Evolutionary conservation across 768 basidiomycete species (phyloP).

Genomic region (Boletus patriciae): DNA sequence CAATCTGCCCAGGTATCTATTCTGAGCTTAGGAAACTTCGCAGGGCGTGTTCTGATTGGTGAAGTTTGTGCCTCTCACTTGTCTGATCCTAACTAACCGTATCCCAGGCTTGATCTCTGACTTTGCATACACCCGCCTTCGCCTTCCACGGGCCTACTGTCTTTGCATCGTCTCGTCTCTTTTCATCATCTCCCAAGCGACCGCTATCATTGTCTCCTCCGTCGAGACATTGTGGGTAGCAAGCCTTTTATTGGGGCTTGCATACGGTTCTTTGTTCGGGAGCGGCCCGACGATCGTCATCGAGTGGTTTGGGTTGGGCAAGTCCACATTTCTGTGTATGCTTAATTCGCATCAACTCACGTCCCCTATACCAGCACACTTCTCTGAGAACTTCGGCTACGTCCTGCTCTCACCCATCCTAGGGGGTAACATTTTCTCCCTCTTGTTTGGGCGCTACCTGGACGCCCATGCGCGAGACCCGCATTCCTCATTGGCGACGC

Average conservation of each 20-base stretch:
- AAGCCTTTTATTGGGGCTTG: slow-evolving; percentile 38
- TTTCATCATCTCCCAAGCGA: slow-evolving; percentile 73
- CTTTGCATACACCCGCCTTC: slow-evolving; percentile 53
- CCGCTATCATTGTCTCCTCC: slow-evolving; percentile 53
- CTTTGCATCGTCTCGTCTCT: slow-evolving; percentile 63
- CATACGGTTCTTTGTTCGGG: slow-evolving; percentile 75
- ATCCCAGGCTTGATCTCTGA: slow-evolving; percentile 67
- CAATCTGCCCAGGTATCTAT: slow-evolving; percentile 85
- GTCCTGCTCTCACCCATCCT: slow-evolving; percentile 71
- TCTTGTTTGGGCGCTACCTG: slow-evolving; percentile 78
- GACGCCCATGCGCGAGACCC: slow-evolving; percentile 58
- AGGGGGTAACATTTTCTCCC: slow-evolving; percentile 81
- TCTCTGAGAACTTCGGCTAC: slow-evolving; percentile 87
- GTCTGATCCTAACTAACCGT: neutral
- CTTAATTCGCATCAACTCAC: neutral
- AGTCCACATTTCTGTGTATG: slow-evolving; percentile 30
- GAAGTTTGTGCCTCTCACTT: neutral
- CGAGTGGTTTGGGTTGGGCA: slow-evolving; percentile 89
- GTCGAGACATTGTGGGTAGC: slow-evolving; percentile 62
- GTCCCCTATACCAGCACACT: slow-evolving; percentile 47
- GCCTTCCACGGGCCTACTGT: slow-evolving; percentile 65
- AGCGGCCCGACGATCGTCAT: slow-evolving; percentile 73
- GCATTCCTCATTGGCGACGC: neutral
- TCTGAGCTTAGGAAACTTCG: slow-evolving; percentile 78
- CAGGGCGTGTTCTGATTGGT: slow-evolving; percentile 79